A percentile compares a stretch with the other conserved stretches of the same genome.
phyloP scores from a whole-genome alignment of 2,329 filamentous ascomycete genomes.

The Penicillium sp. region DNA sequence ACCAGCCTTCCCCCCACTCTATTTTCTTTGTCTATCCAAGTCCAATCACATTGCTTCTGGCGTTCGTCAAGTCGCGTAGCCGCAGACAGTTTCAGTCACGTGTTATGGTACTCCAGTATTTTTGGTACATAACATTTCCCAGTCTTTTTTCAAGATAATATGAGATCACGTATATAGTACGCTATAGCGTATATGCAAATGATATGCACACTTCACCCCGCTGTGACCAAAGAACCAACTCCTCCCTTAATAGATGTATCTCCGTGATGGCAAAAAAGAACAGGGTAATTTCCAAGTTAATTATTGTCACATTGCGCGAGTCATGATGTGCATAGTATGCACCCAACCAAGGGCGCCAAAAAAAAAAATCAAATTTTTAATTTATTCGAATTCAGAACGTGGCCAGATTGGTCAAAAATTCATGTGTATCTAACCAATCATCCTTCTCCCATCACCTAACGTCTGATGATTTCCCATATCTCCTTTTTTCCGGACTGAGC shows the following conservation, averaged over 20 bases:
- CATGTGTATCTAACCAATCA: background rate
- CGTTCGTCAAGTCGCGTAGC: slow-evolving; percentile 27
- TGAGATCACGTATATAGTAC: background rate
- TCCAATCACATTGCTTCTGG: slow-evolving; percentile 10
- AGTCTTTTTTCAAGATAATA: background rate
- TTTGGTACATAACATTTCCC: background rate
- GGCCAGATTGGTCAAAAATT: slow-evolving; percentile 12
- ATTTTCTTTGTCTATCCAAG: slow-evolving; percentile 5
- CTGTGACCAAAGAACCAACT: background rate
- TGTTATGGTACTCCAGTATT: background rate
- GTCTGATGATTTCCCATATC: background rate
- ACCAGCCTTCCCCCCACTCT: background rate
- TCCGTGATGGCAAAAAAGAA: background rate
- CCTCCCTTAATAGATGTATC: background rate
- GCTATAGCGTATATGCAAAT: background rate
- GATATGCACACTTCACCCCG: background rate
- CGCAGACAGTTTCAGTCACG: slow-evolving; percentile 19
- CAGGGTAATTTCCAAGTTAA: background rate
- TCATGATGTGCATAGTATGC: slow-evolving; percentile 8
- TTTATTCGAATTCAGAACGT: slow-evolving; percentile 1
- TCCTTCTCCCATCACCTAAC: background rate
- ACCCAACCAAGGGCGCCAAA: background rate
- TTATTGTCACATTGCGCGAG: slow-evolving; percentile 7
- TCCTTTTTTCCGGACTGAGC: slow-evolving; percentile 5
- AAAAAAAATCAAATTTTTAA: background rate